These are phyloP conservation scores for Tillandsia fasciculata DNA, from an alignment of 176 grass and related monocot genomes.

Conservation along the genomic window DNA sequence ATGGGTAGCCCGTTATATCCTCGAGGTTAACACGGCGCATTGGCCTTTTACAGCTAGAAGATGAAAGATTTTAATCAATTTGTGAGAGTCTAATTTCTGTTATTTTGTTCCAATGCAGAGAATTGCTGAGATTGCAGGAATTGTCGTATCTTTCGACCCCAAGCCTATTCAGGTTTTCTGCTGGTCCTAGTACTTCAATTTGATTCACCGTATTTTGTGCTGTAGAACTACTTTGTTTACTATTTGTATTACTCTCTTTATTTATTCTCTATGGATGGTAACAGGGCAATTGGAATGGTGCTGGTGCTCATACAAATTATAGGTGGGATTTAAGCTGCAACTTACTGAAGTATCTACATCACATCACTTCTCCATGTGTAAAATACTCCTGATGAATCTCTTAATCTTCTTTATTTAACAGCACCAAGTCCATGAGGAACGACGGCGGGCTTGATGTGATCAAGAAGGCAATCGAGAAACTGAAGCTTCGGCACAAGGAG, in stretches of 20 bases:
- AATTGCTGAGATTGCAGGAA: slow-evolving; percentile 88
- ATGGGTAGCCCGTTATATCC: slow-evolving; percentile 90
- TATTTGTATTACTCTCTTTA: background rate
- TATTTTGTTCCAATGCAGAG: slow-evolving; percentile 32
- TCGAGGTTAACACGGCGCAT: slow-evolving; percentile 41
- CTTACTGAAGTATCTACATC: background rate
- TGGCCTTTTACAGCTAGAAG: background rate
- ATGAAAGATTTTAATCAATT: background rate
- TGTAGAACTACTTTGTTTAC: background rate
- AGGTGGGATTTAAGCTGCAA: slow-evolving; percentile 24
- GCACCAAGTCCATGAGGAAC: slow-evolving; percentile 92
- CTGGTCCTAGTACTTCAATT: background rate
- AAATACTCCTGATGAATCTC: background rate
- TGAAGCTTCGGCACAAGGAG: slow-evolving; percentile 60
- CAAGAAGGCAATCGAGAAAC: slow-evolving; percentile 69
- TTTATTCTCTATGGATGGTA: background rate
- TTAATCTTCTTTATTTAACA: slow-evolving; percentile 16
- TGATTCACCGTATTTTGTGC: background rate
- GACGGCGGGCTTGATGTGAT: slow-evolving; percentile 76
- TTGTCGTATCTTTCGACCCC: slow-evolving; percentile 77
- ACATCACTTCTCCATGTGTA: background rate
- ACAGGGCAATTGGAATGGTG: slow-evolving; percentile 94
- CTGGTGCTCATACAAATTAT: slow-evolving; percentile 91
- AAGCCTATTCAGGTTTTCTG: slow-evolving; percentile 62
- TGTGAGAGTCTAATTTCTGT: background rate